Percentiles rank a stretch among this genome's conserved stretches.
Conservation (phyloP, 2,329 filamentous ascomycete genomes). For the Aureobasidium sp. region DNA sequence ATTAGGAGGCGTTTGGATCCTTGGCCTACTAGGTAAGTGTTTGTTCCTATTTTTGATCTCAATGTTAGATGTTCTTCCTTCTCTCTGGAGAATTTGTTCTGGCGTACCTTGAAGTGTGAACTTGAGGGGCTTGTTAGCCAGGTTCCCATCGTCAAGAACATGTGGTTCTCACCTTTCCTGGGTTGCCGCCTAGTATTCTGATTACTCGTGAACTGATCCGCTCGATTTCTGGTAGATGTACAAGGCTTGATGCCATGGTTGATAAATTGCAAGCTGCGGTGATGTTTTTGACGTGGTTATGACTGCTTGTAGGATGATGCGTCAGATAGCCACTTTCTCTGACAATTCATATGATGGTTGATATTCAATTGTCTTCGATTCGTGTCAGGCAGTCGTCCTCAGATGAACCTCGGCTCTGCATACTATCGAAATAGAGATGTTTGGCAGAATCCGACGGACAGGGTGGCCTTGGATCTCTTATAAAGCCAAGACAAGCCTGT, state of each 20-base stretch:
- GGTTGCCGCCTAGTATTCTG: conserved; percentile 82
- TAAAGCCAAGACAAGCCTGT: background rate
- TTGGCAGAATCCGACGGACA: background rate
- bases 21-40: conserved; percentile 85
- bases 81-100: background rate
- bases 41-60: conserved; percentile 52
- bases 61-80: background rate
- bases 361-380: background rate
- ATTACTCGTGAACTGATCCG: conserved; percentile 70
- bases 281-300: background rate
- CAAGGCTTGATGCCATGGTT: conserved; percentile 34
- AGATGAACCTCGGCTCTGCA: background rate
- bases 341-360: background rate
- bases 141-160: background rate
- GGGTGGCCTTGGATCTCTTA: background rate
- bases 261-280: background rate
- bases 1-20: conserved; percentile 68
- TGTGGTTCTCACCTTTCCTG: conserved; percentile 58
- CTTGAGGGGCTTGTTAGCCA: conserved; percentile 30
- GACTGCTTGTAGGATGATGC: too few species aligned
- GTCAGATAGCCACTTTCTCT: background rate
- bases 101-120: conserved; percentile 54
- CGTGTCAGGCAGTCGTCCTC: background rate
- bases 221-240: conserved; percentile 63
- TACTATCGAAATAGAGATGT: background rate